These are phyloP conservation scores for Rhodocollybia butyracea DNA, from an alignment of 768 basidiomycete genomes.

Conservation along the genomic window DNA sequence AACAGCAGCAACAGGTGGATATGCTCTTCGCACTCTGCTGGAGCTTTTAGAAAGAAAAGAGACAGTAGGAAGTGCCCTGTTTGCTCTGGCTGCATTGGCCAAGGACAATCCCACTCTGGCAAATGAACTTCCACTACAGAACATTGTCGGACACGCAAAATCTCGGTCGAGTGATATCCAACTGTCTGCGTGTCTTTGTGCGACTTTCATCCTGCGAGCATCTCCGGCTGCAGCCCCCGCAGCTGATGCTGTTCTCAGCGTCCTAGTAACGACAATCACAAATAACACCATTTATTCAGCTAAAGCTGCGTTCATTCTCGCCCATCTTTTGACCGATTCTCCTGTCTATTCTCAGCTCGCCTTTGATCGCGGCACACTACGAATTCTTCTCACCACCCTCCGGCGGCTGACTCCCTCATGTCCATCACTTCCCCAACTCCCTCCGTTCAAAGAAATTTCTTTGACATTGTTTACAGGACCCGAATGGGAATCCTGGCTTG, in stretches of 20 bases:
- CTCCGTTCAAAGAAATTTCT: conserved; percentile 20
- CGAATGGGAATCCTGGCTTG: conserved; percentile 18
- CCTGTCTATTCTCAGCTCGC: conserved; percentile 62
- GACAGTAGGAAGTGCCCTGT: conserved; percentile 65
- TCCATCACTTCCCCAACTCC: conserved; percentile 48
- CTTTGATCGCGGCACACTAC: conserved; percentile 35
- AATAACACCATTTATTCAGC: conserved; percentile 36
- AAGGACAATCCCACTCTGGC: conserved; percentile 61
- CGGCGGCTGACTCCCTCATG: conserved; percentile 47
- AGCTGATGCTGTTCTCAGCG: conserved; percentile 54
- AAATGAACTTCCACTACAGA: conserved; percentile 34
- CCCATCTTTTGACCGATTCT: conserved; percentile 72
- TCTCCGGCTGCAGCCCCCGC: conserved; percentile 21
- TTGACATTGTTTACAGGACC: background rate
- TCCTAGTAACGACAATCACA: conserved; percentile 45
- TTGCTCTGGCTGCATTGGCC: conserved; percentile 61
- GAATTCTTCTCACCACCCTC: background rate
- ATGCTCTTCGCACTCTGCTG: conserved; percentile 54
- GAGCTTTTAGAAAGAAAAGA: conserved; percentile 30
- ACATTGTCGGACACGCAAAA: conserved; percentile 51
- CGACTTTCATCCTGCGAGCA: conserved; percentile 61
- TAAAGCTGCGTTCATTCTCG: conserved; percentile 74
- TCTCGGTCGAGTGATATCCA: conserved; percentile 60
- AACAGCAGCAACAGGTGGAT: conserved; percentile 36
- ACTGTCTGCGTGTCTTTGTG: conserved; percentile 70